A percentile compares a stretch with the other conserved stretches of the same genome.
Conservation (phyloP, 2,329 filamentous ascomycete genomes). For the Biscogniauxia mediterranea region DNA sequence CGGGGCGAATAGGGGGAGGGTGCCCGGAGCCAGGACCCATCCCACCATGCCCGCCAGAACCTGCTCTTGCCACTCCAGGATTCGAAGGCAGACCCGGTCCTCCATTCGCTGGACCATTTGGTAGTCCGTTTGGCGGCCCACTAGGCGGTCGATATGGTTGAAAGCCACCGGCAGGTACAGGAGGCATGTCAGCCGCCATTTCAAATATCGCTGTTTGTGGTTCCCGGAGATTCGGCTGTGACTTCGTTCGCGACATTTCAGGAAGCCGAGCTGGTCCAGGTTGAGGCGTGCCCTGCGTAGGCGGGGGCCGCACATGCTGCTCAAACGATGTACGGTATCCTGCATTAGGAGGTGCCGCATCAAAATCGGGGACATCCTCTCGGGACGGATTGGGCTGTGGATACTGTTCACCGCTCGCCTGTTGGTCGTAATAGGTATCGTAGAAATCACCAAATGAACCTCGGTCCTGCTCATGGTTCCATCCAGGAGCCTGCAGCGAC, state of each 20-base stretch:
- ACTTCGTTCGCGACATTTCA: constrained; percentile 60
- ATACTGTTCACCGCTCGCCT: constrained; percentile 32
- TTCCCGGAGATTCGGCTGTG: constrained; percentile 64
- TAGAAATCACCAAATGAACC: constrained; percentile 52
- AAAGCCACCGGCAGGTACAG: constrained; percentile 44
- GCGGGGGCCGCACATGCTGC: constrained; percentile 42
- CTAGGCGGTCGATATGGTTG: constrained; percentile 31
- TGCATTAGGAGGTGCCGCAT: constrained; percentile 36
- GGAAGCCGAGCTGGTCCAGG: constrained; percentile 50
- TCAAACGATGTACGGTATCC: constrained; percentile 46
- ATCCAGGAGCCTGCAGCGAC: constrained; percentile 35
- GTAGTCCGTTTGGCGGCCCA: constrained; percentile 12
- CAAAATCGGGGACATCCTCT: constrained; percentile 43
- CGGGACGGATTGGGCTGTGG: constrained; percentile 27
- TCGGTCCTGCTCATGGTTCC: constrained; percentile 35
- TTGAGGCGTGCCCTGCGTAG: constrained; percentile 37
- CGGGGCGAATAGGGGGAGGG: constrained; percentile 61
- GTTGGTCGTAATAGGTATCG: constrained; percentile 51
- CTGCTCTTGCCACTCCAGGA: constrained; percentile 28
- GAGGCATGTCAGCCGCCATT: constrained; percentile 63
- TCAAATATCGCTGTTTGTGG: constrained; percentile 70
- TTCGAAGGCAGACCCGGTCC: constrained; percentile 25
- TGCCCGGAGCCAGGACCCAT: constrained; percentile 47
- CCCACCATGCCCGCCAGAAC: constrained; percentile 28
- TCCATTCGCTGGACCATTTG: constrained; percentile 14